phyloP scores from a whole-genome alignment of 2,329 filamentous ascomycete genomes.

The Diaporthe longicolla region DNA sequence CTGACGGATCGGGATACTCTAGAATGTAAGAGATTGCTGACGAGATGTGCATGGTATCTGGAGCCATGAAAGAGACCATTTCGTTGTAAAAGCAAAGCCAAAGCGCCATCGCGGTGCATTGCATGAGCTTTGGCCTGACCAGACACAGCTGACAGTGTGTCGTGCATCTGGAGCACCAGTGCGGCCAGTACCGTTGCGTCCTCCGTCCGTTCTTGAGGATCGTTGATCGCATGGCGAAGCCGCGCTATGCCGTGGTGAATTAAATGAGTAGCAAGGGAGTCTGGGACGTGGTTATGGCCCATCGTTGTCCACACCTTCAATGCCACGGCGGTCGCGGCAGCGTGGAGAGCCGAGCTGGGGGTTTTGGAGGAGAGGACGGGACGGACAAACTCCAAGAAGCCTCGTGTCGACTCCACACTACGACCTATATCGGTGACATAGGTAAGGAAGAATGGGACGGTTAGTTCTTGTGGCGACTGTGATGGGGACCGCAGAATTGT shows the following conservation, averaged over 20 bases:
- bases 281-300: neutral
- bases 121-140: slow-evolving; percentile 1
- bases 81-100: slow-evolving; percentile 5
- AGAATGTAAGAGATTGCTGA: neutral
- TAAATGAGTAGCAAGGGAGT: neutral
- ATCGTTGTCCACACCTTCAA: slow-evolving; percentile 17
- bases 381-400: slow-evolving; percentile 17
- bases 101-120: neutral
- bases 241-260: neutral
- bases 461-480: neutral
- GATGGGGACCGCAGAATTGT: neutral
- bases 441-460: slow-evolving; percentile 9
- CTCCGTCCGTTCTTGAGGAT: neutral
- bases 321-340: slow-evolving; percentile 2
- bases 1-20: neutral
- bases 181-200: slow-evolving; percentile 3
- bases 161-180: slow-evolving; percentile 6
- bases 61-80: neutral
- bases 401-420: slow-evolving; percentile 8
- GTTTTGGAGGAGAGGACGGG: neutral
- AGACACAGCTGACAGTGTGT: neutral
- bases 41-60: neutral
- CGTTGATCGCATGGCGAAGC: neutral
- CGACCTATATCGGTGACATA: slow-evolving; percentile 1
- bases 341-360: neutral